Evolutionary conservation across 2,329 filamentous ascomycete genomes (phyloP), one percentile per base, ranked within the genome.

Genomic region (Cercospora sp.): DNA sequence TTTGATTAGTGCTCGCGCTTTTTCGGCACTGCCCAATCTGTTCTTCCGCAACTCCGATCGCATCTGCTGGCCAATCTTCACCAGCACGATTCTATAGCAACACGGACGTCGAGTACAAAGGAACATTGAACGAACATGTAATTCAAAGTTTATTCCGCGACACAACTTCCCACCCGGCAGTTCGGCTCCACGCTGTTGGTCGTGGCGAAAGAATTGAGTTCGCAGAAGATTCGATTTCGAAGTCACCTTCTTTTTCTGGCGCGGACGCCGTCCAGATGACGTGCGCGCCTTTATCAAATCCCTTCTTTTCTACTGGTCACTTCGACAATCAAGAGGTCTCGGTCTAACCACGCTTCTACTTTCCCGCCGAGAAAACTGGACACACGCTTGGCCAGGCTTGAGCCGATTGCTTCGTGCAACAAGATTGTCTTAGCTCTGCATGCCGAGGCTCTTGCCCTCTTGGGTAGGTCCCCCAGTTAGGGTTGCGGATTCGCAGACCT

Each of bases 121-220:
- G 7, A n/a, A 42, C 36, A 3, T 42, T 16, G 36, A 42, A 16
- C 13, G 33, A 40, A 40, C 7, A n/a, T 16, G 33, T 13, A 40
- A n/a, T 16, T 40, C 33, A 5, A 5, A 40, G 4, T n/a, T 55
- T 2, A n/a, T 55, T 28, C 48, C 23, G 23, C 23, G 12, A 55
- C 23, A 16, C 23, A 13, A 13, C 7, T 13, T 28, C 12, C n/a
- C 6, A n/a, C 26, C 10, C 23, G 12, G 20, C 12, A n/a, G 12
- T 55, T 7, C 23, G 12, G 20, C 12, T 28, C 48, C 48, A 55
- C 48, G n/a, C 6, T 16, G 48, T 55, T 55, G 48, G 48, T 55
- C 76, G 77, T 3, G 74, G 74, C 2, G 78, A 70, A 23, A 79
- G 71, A n/a, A 73, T 62, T 62, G 40, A 62, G 33, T 20, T 60